Percentiles rank a stretch among this genome's conserved stretches.
These are phyloP conservation scores for Nigrograna mackinnonii DNA, from an alignment of 2,329 filamentous ascomycete genomes.

Conservation along the genomic window DNA sequence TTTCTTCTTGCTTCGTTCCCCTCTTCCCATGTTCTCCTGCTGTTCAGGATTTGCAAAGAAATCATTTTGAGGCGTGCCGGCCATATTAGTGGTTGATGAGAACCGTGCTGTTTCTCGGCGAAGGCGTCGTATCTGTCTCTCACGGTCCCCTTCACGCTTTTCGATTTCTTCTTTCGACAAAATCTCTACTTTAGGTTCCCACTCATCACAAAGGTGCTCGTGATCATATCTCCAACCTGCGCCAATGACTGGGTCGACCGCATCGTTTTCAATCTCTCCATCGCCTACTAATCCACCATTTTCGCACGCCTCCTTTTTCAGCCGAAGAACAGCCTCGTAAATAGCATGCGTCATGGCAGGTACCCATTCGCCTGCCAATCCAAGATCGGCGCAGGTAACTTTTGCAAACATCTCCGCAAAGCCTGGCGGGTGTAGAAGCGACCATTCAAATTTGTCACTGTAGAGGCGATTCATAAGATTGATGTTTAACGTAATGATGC, in stretches of 20 bases:
- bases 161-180: constrained; percentile 97
- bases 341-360: constrained; percentile 94
- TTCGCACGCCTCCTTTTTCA: constrained; percentile 97
- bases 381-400: constrained; percentile 89
- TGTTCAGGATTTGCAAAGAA: constrained; percentile 61
- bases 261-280: constrained; percentile 85
- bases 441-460: constrained; percentile 98
- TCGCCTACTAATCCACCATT: constrained; percentile 79
- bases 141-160: constrained; percentile 91
- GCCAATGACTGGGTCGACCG: constrained; percentile 72
- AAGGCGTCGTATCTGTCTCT: constrained; percentile 84
- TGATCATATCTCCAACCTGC: constrained; percentile 96
- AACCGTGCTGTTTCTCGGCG: constrained; percentile 91
- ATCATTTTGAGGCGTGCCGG: constrained; percentile 67
- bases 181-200: constrained; percentile 57
- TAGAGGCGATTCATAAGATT: constrained; percentile 91
- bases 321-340: constrained; percentile 86
- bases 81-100: constrained; percentile 81
- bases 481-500: constrained; percentile 87
- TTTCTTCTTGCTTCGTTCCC: constrained; percentile 95
- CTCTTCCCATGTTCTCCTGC: constrained; percentile 82
- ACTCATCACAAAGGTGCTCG: constrained; percentile 71
- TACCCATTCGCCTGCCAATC: constrained; percentile 89
- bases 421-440: constrained; percentile 85
- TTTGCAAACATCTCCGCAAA: constrained; percentile 92